Evolutionary conservation across 2,329 filamentous ascomycete genomes (phyloP).

Genomic region (Aspergillus bombycis): DNA sequence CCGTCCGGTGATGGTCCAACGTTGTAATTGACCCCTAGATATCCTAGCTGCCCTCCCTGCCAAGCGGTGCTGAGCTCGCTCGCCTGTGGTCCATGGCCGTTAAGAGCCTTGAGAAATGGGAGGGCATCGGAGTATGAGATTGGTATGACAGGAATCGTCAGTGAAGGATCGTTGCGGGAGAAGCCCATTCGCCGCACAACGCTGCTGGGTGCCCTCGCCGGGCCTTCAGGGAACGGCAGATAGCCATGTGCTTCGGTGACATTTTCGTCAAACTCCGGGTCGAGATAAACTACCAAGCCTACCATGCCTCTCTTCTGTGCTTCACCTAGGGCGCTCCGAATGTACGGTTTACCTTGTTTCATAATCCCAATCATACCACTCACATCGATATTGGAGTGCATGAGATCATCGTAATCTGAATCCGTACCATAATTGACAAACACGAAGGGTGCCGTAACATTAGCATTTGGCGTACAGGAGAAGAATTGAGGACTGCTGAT

Average conservation of each 20-base stretch:
- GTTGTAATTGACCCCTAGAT: not conserved
- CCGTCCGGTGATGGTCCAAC: not conserved
- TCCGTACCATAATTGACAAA: not conserved
- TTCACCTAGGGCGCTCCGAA: not conserved
- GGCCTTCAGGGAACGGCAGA: not conserved
- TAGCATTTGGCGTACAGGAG: not conserved
- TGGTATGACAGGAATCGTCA: not conserved
- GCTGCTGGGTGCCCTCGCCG: not conserved
- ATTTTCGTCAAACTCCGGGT: not conserved
- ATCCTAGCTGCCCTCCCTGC: not conserved
- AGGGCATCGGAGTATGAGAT: not conserved
- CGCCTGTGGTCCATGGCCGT: not conserved
- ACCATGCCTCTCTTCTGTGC: not conserved
- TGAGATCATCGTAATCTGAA: not conserved
- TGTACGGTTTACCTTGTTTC: not conserved
- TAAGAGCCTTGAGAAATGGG: not conserved
- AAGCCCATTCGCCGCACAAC: not conserved
- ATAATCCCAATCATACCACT: not conserved
- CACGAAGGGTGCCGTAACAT: not conserved
- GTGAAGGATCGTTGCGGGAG: too few relatives aligned
- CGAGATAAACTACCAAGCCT: not conserved
- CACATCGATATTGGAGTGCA: not conserved
- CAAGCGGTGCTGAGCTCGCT: not conserved
- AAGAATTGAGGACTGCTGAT: too few relatives aligned
- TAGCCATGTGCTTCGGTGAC: not conserved